Percentiles rank a stretch among this genome's conserved stretches.
phyloP scores from a whole-genome alignment of 306 rosid species.

The Inga leiocalycina region DNA sequence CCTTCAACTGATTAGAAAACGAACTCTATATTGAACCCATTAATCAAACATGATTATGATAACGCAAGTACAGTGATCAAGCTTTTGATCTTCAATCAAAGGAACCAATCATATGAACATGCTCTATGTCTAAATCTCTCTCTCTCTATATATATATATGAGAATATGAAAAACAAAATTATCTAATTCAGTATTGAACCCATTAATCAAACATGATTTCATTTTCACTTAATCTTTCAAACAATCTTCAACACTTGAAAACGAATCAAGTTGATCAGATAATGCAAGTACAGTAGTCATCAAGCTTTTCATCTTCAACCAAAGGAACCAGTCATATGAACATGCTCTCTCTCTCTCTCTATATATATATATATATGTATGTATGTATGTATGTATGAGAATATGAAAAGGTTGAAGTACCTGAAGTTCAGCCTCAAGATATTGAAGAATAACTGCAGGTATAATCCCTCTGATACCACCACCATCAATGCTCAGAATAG shows the following conservation, averaged over 20 bases:
- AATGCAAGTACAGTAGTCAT: not conserved
- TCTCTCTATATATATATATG: too few relatives aligned
- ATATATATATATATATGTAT: too few relatives aligned
- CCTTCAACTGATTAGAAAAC: not conserved
- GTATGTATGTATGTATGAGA: too few relatives aligned
- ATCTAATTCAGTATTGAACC: too few relatives aligned
- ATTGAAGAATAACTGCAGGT: constrained; percentile 23
- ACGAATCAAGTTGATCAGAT: not conserved
- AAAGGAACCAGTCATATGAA: not conserved
- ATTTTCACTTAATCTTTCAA: too few relatives aligned
- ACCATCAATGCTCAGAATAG: constrained; percentile 46
- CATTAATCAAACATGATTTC: too few relatives aligned
- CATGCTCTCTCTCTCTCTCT: not conserved
- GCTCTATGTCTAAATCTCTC: not conserved
- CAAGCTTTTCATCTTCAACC: not conserved
- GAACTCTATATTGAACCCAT: too few relatives aligned
- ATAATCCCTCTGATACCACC: constrained; percentile 44
- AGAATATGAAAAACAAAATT: too few relatives aligned
- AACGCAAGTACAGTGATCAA: not conserved
- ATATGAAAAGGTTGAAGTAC: constrained; percentile 12
- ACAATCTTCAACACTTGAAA: not conserved
- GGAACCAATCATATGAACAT: not conserved
- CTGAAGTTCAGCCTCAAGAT: constrained; percentile 35
- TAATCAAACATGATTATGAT: not conserved
- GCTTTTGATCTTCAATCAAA: not conserved